Conservation (phyloP, 257 asterid genomes). For the Galeopsis tetrahit region DNA sequence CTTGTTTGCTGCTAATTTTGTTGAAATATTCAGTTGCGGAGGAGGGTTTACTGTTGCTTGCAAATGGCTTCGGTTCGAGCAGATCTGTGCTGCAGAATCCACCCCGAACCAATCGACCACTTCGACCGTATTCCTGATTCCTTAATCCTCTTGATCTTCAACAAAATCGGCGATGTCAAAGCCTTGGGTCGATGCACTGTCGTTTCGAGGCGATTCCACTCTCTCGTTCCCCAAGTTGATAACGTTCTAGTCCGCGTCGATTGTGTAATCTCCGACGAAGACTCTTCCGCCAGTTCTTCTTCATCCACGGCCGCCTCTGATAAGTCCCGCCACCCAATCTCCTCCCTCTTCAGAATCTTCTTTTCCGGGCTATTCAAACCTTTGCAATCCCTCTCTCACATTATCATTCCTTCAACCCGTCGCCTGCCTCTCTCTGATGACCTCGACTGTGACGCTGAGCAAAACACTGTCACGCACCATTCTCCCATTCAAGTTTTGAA, state of each 20-base stretch:
- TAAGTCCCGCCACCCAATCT: slow-evolving; percentile 65
- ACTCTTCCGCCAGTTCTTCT: slow-evolving; percentile 47
- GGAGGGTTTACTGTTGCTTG: neutral
- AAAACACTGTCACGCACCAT: slow-evolving; percentile 61
- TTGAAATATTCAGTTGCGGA: neutral
- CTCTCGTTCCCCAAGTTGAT: slow-evolving; percentile 83
- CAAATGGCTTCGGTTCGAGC: slow-evolving; percentile 50
- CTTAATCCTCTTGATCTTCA: slow-evolving; percentile 71
- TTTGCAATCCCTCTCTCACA: slow-evolving; percentile 69
- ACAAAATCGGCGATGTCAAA: slow-evolving; percentile 88
- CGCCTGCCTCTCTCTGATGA: slow-evolving; percentile 43
- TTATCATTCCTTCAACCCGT: slow-evolving; percentile 52
- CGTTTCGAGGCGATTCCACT: slow-evolving; percentile 72
- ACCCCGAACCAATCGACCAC: slow-evolving; percentile 69
- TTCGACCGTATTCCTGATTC: slow-evolving; percentile 80
- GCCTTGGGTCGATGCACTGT: slow-evolving; percentile 84
- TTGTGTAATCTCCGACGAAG: slow-evolving; percentile 92
- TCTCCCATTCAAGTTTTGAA: slow-evolving; percentile 78
- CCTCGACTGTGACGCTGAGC: slow-evolving; percentile 41
- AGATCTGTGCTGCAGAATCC: slow-evolving; percentile 60
- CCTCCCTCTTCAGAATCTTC: slow-evolving; percentile 63
- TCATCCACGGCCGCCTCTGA: slow-evolving; percentile 40
- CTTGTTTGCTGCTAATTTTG: neutral
- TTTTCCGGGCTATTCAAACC: slow-evolving; percentile 72
- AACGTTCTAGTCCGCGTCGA: slow-evolving; percentile 89